These are phyloP conservation scores for Jamesozyma jinghongensis DNA, from an alignment of 805 yeast species.

Conservation along the genomic window DNA sequence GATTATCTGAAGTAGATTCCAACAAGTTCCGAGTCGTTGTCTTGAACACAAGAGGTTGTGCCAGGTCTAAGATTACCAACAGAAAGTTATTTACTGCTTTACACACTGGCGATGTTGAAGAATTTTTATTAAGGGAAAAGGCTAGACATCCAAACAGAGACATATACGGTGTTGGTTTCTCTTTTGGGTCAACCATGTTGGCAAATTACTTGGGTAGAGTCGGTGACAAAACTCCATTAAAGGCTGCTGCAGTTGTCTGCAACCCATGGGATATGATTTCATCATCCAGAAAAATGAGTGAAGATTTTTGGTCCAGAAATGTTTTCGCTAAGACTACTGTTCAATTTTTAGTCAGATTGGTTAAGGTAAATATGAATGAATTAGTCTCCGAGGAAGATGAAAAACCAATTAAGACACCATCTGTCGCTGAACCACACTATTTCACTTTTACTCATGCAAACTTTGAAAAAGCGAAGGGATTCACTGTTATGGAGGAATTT, in stretches of 20 bases:
- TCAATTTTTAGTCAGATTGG: slow-evolving; percentile 34
- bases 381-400: slow-evolving; percentile 12
- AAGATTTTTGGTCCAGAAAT: slow-evolving; percentile 32
- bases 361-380: slow-evolving; percentile 37
- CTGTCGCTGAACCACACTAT: slow-evolving; percentile 13
- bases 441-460: slow-evolving; percentile 27
- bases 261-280: slow-evolving; percentile 67
- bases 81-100: slow-evolving; percentile 60
- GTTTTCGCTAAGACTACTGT: slow-evolving; percentile 37
- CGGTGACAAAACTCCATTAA: slow-evolving; percentile 40
- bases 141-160: slow-evolving; percentile 50
- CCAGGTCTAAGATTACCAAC: slow-evolving; percentile 61
- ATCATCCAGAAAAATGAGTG: slow-evolving; percentile 38
- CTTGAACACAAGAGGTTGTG: slow-evolving; percentile 67
- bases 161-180: slow-evolving; percentile 58
- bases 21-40: slow-evolving; percentile 49
- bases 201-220: slow-evolving; percentile 67
- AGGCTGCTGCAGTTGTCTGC: slow-evolving; percentile 52
- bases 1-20: slow-evolving; percentile 34
- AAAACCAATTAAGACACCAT: slow-evolving; percentile 10
- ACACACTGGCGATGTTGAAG: slow-evolving; percentile 61
- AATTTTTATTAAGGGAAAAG: slow-evolving; percentile 43
- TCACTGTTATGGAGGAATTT: slow-evolving; percentile 43
- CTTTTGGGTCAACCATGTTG: slow-evolving; percentile 61
- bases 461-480: slow-evolving; percentile 30